These are phyloP conservation scores for Periconia macrospinosa DNA, from an alignment of 2,329 filamentous ascomycete species.

Conservation along the genomic window DNA sequence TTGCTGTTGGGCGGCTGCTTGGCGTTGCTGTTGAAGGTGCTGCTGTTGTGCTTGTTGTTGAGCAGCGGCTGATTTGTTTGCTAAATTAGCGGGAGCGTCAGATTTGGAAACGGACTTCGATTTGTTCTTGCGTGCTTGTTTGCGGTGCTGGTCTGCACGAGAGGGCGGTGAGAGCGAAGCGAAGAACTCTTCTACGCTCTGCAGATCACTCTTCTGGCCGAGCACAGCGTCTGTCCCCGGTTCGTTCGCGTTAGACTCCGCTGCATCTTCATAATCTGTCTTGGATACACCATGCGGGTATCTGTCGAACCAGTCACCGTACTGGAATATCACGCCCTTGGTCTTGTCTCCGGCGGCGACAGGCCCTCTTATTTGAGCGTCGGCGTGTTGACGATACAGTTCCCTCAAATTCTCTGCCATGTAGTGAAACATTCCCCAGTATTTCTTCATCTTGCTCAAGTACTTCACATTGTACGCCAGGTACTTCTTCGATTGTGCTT, in stretches of 20 bases:
- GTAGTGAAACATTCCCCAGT: constrained; percentile 98
- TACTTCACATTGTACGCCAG: constrained; percentile 87
- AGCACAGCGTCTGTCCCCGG: constrained; percentile 84
- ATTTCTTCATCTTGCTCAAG: constrained; percentile 90
- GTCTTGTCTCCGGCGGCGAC: constrained; percentile 35
- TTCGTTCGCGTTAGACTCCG: constrained; percentile 68
- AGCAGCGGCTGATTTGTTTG: not conserved
- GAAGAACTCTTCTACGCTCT: constrained; percentile 94
- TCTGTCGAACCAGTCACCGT: constrained; percentile 95
- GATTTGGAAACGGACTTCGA: constrained; percentile 37
- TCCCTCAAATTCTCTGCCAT: constrained; percentile 92
- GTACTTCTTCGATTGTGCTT: constrained; percentile 79
- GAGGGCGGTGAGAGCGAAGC: constrained; percentile 71
- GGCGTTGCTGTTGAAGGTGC: constrained; percentile 17
- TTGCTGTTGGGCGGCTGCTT: constrained; percentile 18
- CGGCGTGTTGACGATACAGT: constrained; percentile 81
- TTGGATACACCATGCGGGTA: constrained; percentile 91
- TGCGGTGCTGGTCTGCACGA: constrained; percentile 52
- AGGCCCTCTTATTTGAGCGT: constrained; percentile 73
- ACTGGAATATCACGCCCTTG: constrained; percentile 75
- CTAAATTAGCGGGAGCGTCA: constrained; percentile 21
- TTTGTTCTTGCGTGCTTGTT: constrained; percentile 51
- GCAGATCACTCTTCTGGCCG: constrained; percentile 85
- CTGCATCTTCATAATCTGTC: constrained; percentile 79
- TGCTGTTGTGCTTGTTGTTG: constrained; percentile 20